Percentiles rank a stretch among this genome's conserved stretches.
Evolutionary conservation across 495 filamentous ascomycete genomes (phyloP).

Genomic region (Penicillium malachiteum): DNA sequence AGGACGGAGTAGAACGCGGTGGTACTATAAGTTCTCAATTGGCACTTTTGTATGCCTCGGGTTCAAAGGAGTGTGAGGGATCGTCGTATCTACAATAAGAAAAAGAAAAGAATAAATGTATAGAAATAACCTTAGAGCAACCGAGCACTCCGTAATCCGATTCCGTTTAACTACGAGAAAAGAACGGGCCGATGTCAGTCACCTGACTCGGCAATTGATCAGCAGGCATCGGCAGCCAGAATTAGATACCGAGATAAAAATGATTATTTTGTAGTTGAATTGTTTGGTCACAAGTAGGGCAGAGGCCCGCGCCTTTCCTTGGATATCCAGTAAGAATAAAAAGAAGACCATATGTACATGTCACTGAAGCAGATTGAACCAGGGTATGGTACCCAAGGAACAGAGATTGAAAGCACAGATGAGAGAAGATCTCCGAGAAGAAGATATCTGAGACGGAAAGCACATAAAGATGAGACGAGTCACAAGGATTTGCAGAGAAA

Average conservation of each 20-base stretch:
- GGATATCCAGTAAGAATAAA: slow-evolving; percentile 21
- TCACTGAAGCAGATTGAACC: slow-evolving; percentile 15
- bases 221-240: not conserved
- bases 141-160: slow-evolving; percentile 2
- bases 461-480: not conserved
- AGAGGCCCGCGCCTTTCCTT: not conserved
- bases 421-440: not conserved
- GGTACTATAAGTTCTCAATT: not conserved
- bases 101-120: not conserved
- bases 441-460: too few species aligned
- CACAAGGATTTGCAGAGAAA: slow-evolving; percentile 7
- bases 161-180: slow-evolving; percentile 16
- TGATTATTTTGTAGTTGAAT: not conserved
- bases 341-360: slow-evolving; percentile 29
- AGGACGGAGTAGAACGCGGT: not conserved
- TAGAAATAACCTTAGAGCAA: too few species aligned
- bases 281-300: not conserved
- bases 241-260: not conserved
- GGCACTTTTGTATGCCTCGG: not conserved
- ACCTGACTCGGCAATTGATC: slow-evolving; percentile 23
- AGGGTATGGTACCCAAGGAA: slow-evolving; percentile 17
- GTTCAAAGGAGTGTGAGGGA: not conserved
- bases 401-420: slow-evolving; percentile 1
- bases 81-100: not conserved
- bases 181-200: slow-evolving; percentile 24